Evolutionary conservation across 2,329 filamentous ascomycete species (phyloP).

Genomic region (Ascochyta koolunga): DNA sequence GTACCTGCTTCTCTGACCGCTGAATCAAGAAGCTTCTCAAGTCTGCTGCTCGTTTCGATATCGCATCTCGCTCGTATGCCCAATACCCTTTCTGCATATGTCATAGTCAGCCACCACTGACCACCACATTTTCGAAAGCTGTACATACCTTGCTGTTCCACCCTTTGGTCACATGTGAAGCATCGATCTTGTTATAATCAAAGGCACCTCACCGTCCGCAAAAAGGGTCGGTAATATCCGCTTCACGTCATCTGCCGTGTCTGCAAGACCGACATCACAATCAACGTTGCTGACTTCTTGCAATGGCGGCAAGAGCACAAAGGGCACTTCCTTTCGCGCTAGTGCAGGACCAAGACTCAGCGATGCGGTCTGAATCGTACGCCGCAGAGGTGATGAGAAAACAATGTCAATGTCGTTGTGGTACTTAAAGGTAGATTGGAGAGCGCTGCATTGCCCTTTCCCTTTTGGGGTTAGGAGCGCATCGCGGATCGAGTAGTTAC

Average conservation of each 20-base stretch:
- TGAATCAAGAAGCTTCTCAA: slow-evolving; percentile 37
- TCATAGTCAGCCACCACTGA: slow-evolving; percentile 11
- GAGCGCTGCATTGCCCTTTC: slow-evolving; percentile 71
- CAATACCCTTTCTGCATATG: slow-evolving; percentile 36
- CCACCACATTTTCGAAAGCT: neutral
- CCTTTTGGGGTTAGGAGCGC: slow-evolving; percentile 80
- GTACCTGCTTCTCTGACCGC: slow-evolving; percentile 36
- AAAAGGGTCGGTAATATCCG: slow-evolving; percentile 31
- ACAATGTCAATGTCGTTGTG: slow-evolving; percentile 67
- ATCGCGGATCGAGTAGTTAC: slow-evolving; percentile 76
- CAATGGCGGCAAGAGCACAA: slow-evolving; percentile 71
- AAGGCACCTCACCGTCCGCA: slow-evolving; percentile 65
- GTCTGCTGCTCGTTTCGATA: slow-evolving; percentile 38
- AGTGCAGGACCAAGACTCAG: slow-evolving; percentile 66
- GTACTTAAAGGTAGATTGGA: slow-evolving; percentile 68
- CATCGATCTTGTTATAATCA: slow-evolving; percentile 61
- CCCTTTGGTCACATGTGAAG: slow-evolving; percentile 63
- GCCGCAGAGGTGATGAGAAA: slow-evolving; percentile 77
- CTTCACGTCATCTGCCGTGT: slow-evolving; percentile 55
- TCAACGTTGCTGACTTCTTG: slow-evolving; percentile 79
- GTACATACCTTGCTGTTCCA: slow-evolving; percentile 72
- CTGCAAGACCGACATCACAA: slow-evolving; percentile 71
- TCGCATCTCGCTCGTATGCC: slow-evolving; percentile 36
- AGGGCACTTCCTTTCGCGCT: slow-evolving; percentile 47
- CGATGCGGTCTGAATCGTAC: slow-evolving; percentile 80